These are phyloP conservation scores for Aspergillus hiratsukae DNA, from an alignment of 2,329 filamentous ascomycete genomes.

Conservation along the genomic window DNA sequence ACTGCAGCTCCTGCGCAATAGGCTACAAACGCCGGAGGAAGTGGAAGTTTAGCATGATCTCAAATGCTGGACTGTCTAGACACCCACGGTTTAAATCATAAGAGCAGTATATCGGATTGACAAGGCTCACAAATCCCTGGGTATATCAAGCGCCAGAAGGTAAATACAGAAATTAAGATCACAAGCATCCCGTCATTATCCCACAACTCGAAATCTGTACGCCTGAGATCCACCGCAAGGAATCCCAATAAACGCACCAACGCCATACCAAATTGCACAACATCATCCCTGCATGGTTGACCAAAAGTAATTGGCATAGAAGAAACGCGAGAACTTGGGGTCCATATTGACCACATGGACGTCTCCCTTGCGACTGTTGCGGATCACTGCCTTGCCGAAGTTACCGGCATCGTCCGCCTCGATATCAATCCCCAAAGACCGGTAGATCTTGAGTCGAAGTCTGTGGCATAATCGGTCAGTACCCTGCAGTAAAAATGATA, in stretches of 20 bases:
- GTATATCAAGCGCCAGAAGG: constrained; percentile 7
- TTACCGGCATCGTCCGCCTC: constrained; percentile 76
- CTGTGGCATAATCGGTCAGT: constrained; percentile 32
- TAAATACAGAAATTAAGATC: background rate
- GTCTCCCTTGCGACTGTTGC: constrained; percentile 82
- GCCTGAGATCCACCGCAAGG: background rate
- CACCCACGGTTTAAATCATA: background rate
- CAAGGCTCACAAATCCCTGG: background rate
- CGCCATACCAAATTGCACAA: constrained; percentile 12
- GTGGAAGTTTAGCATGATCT: background rate
- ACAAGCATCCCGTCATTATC: background rate
- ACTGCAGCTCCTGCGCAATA: constrained; percentile 11
- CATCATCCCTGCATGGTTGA: constrained; percentile 62
- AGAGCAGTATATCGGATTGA: background rate
- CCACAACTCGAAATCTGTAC: background rate
- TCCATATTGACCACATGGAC: constrained; percentile 95
- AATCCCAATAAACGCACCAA: constrained; percentile 3
- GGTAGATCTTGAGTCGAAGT: constrained; percentile 83
- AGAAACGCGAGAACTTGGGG: constrained; percentile 82
- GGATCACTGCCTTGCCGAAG: constrained; percentile 78
- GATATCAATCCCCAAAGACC: constrained; percentile 84
- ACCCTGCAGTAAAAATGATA: background rate
- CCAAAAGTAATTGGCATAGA: constrained; percentile 97
- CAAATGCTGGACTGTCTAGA: background rate
- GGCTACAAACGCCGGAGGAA: background rate